These are phyloP conservation scores for Pleurotus platypus DNA, from an alignment of 768 basidiomycete species.

Conservation along the genomic window DNA sequence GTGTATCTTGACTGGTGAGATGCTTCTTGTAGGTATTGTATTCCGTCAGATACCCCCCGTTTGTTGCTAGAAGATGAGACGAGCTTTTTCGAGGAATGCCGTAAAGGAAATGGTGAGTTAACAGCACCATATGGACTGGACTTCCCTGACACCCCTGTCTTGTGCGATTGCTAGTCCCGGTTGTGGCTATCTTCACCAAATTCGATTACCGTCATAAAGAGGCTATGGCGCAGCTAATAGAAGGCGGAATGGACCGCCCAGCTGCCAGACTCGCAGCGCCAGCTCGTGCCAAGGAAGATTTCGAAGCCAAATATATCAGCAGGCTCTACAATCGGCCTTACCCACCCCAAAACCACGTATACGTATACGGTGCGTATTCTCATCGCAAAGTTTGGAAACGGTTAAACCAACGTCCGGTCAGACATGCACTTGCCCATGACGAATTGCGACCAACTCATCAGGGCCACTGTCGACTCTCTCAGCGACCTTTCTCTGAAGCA, in stretches of 20 bases:
- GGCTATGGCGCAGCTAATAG: constrained; percentile 14
- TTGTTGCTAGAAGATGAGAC: constrained; percentile 23
- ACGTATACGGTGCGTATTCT: constrained; percentile 11
- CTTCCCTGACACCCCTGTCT: background rate
- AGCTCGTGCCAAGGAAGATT: background rate
- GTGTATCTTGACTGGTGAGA: background rate
- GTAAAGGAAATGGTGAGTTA: constrained; percentile 19
- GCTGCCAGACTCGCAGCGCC: constrained; percentile 8
- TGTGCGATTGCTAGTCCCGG: constrained; percentile 24
- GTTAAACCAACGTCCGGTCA: background rate
- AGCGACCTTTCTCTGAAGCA: background rate
- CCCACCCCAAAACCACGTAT: constrained; percentile 15
- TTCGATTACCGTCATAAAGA: constrained; percentile 25
- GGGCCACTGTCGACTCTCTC: background rate
- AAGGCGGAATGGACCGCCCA: constrained; percentile 10
- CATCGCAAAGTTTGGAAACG: background rate
- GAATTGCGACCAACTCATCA: background rate
- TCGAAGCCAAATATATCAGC: constrained; percentile 13
- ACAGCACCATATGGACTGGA: too few species aligned
- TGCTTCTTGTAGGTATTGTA: constrained; percentile 31
- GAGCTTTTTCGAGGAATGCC: constrained; percentile 24
- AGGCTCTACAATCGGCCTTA: constrained; percentile 12
- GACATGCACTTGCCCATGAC: background rate
- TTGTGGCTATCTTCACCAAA: constrained; percentile 35
- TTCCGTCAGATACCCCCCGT: constrained; percentile 23